phyloP scores from a whole-genome alignment of 495 filamentous ascomycete genomes.

The Penicillium alfredii region DNA sequence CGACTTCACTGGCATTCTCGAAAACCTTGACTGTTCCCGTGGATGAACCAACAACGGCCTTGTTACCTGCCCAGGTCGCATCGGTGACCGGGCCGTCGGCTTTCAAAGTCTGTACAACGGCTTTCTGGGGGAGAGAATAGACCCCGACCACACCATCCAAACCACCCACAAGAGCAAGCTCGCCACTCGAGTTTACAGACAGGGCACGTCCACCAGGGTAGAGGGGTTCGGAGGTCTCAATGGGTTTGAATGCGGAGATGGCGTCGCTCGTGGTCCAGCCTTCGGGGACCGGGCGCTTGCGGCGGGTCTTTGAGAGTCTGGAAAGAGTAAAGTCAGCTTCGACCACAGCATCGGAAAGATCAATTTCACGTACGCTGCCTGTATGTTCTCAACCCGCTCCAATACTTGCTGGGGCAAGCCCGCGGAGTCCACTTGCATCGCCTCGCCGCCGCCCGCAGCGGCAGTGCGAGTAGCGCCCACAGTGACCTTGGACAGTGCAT shows the following conservation, averaged over 20 bases:
- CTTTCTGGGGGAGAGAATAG: conserved; percentile 69
- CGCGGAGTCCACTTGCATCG: conserved; percentile 82
- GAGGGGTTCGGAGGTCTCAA: conserved; percentile 53
- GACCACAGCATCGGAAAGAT: background rate
- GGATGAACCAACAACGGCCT: conserved; percentile 64
- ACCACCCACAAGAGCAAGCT: conserved; percentile 74
- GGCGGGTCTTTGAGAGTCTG: conserved; percentile 76
- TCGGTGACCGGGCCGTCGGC: conserved; percentile 67
- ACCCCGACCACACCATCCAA: conserved; percentile 69
- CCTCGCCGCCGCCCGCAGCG: conserved; percentile 64
- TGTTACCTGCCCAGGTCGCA: conserved; percentile 68
- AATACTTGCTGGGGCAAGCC: conserved; percentile 65
- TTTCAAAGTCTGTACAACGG: conserved; percentile 60
- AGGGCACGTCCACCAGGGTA: conserved; percentile 61
- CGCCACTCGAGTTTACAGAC: conserved; percentile 57
- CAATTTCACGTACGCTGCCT: conserved; percentile 59
- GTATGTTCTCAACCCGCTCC: conserved; percentile 69
- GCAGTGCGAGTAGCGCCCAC: conserved; percentile 53
- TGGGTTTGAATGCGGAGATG: conserved; percentile 60
- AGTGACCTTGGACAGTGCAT: conserved; percentile 82
- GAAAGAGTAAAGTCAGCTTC: conserved; percentile 9
- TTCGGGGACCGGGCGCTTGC: conserved; percentile 80
- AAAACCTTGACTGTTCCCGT: conserved; percentile 77
- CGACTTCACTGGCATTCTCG: conserved; percentile 57
- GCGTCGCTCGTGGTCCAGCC: conserved; percentile 75